Base-by-base conservation (phyloP, 2,329 filamentous ascomycete species). In the Magnaporthales sp. region DNA sequence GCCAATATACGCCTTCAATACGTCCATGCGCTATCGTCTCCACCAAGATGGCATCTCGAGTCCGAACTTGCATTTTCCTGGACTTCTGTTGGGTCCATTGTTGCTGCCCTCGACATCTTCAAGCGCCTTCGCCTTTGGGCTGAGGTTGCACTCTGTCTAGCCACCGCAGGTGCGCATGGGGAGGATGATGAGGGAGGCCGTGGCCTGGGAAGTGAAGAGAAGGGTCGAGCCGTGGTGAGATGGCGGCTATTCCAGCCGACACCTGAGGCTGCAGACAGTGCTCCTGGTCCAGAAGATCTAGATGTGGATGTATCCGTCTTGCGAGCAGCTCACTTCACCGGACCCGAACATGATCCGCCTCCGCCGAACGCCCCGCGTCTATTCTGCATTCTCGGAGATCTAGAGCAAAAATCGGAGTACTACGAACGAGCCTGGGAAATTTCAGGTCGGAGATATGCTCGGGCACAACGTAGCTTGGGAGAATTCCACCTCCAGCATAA, bases 71-170 rank as follows among this genome's bases (percentile, higher is more conserved):
- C 95, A 1, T 89, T 92, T 68, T 88, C 93, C n/a, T 99, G 95
- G 95, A 91, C 93, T 0, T 86, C 87, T 63, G 85, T 97, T 2
- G 95, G 95, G 10, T 96, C 93, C 56, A 80, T 99, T 1, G 84
- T 92, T 3, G 96, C 93, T 0, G 95, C 95, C 0, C 84, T 99
- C 1, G 95, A 97, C 68, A 98, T 99, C 68, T 99, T 98, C 78
- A 93, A 97, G 78, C 86, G 95, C 3, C 80, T 99, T 22, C 89
- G 93, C 67, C 89, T 98, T 76, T 98, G 95, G 93, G 91, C 95
- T 1, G 95, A 99, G 78, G 92, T 93, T 4, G 94, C 95, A 0
- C 83, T 99, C 1, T 99, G 95, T 75, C 89, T 92, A 72, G 93
- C 92, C 13, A 83, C 78, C 74, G 82, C 75, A 62, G 85, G 79